A percentile compares a stretch with the other conserved stretches of the same genome.
Evolutionary conservation across 2,329 filamentous ascomycete species (phyloP).

Genomic region (Penicillium sp.): DNA sequence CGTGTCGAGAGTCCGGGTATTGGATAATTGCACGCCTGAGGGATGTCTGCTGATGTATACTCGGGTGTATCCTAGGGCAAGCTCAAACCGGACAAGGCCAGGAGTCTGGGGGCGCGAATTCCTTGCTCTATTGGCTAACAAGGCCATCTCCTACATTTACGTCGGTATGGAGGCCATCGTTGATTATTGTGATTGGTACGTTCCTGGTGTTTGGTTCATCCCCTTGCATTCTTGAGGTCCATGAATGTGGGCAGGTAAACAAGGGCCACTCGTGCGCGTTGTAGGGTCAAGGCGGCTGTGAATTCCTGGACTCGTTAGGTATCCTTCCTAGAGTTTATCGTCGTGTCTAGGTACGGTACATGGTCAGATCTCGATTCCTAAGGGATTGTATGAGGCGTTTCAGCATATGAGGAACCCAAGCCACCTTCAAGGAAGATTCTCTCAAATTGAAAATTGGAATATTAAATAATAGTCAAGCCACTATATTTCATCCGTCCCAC

Average conservation of each 20-base stretch:
- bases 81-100: neutral
- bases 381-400: neutral
- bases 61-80: constrained; percentile 1
- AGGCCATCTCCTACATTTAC: constrained; percentile 4
- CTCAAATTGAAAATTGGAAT: neutral
- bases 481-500: too few species aligned
- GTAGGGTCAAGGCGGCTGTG: neutral
- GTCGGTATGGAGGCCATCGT: constrained; percentile 7
- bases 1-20: neutral
- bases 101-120: constrained; percentile 5
- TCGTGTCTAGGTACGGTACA: neutral
- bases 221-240: constrained; percentile 22
- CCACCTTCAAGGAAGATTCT: neutral
- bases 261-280: constrained; percentile 12
- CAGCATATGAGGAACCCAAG: neutral
- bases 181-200: constrained; percentile 12
- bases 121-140: constrained; percentile 14
- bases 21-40: neutral
- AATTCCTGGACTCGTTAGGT: neutral
- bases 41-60: constrained; percentile 10
- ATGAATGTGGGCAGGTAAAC: constrained; percentile 19
- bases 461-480: neutral
- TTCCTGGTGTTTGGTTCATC: constrained; percentile 7
- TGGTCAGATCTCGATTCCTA: neutral
- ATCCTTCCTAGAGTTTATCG: neutral